Evolutionary conservation across 2,329 filamentous ascomycete genomes (phyloP).

Genomic region (Uncinocarpus reesii): DNA sequence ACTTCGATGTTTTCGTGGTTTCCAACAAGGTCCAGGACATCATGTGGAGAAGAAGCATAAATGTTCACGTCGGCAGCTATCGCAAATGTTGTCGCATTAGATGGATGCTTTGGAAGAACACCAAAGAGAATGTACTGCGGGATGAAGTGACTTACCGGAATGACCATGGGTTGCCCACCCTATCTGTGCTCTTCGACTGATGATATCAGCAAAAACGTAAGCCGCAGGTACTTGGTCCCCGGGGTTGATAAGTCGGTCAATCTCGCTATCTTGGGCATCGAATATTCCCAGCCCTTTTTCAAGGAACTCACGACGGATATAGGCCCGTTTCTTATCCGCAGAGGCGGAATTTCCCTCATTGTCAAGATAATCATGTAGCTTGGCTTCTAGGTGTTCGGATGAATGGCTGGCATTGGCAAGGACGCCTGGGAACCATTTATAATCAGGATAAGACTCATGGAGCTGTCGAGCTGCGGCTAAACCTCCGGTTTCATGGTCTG

Average conservation of each 20-base stretch:
- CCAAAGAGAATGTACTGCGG: neutral
- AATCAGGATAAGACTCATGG: slow-evolving; percentile 52
- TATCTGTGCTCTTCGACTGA: slow-evolving; percentile 76
- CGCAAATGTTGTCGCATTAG: slow-evolving; percentile 12
- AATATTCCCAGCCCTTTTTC: slow-evolving; percentile 62
- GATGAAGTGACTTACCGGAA: slow-evolving; percentile 38
- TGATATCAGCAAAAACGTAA: slow-evolving; percentile 67
- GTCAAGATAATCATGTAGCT: slow-evolving; percentile 52
- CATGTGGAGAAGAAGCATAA: slow-evolving; percentile 64
- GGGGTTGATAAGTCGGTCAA: slow-evolving; percentile 53
- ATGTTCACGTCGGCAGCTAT: slow-evolving; percentile 87
- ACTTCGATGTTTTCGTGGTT: slow-evolving; percentile 96
- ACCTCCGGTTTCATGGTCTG: slow-evolving; percentile 93
- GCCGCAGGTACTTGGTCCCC: slow-evolving; percentile 45
- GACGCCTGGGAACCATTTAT: slow-evolving; percentile 71
- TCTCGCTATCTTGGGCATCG: slow-evolving; percentile 61
- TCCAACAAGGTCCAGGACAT: slow-evolving; percentile 56
- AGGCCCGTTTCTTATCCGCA: slow-evolving; percentile 46
- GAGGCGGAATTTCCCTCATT: slow-evolving; percentile 26
- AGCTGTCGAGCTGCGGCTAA: slow-evolving; percentile 68
- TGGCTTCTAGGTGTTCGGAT: slow-evolving; percentile 56
- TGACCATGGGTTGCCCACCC: slow-evolving; percentile 95
- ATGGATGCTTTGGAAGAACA: neutral
- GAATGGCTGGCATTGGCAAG: slow-evolving; percentile 70
- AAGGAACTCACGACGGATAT: slow-evolving; percentile 59